Evolutionary conservation across 192 early-diverging fungal species (phyloP).

Genomic region (Entrophospora sp.): DNA sequence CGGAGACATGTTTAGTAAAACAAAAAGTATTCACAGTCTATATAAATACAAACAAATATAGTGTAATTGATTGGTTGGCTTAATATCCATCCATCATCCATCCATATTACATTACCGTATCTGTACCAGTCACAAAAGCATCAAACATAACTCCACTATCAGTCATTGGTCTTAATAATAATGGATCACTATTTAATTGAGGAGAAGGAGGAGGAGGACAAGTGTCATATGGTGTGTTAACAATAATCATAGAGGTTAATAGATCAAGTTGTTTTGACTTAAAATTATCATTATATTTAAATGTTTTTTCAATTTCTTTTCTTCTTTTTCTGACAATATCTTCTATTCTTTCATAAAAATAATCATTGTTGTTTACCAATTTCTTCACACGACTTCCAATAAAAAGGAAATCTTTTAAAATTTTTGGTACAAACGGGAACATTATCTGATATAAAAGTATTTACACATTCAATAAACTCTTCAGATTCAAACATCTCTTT

Average conservation of each 20-base stretch:
- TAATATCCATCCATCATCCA: no score
- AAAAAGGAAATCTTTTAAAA: constrained; percentile 13
- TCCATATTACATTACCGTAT: no score
- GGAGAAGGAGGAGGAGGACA: no score
- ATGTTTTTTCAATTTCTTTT: constrained; percentile 9
- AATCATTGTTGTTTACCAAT: background rate
- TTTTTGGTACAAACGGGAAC: constrained; percentile 13
- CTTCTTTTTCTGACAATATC: constrained; percentile 8
- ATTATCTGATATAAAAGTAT: constrained; percentile 12
- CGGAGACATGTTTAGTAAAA: no score
- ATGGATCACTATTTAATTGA: constrained; percentile 5
- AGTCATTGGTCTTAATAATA: constrained; percentile 6
- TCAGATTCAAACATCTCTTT: constrained; percentile 12
- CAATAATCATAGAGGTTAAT: constrained; percentile 3
- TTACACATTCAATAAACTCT: constrained; percentile 11
- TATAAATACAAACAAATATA: no score
- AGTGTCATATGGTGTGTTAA: constrained; percentile 5
- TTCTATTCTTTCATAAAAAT: background rate
- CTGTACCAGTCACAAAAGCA: background rate
- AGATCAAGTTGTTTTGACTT: constrained; percentile 7
- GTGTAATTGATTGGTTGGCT: no score
- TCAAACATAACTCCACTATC: constrained; percentile 1
- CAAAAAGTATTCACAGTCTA: no score
- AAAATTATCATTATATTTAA: background rate
- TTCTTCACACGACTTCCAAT: background rate